Evolutionary conservation across 441 rosid species (phyloP), one percentile per base, ranked within the genome.

Genomic region (Cnidoscolus chayamansa): DNA sequence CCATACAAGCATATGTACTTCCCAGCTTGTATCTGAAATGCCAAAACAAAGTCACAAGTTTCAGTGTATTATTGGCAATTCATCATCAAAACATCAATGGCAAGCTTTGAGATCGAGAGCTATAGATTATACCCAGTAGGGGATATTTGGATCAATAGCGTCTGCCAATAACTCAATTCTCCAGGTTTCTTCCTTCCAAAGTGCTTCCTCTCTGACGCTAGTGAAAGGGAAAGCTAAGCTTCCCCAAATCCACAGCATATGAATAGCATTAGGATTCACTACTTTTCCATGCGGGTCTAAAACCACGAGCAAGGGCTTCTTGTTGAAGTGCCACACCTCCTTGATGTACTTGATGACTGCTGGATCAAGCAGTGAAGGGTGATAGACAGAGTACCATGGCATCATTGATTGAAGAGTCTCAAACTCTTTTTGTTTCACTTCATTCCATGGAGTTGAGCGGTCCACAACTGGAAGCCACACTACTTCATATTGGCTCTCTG

Each of bases 191-290:
- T 76, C 85, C 76, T 66, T 90, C 97, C 97, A 94, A 0, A 92
- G 88, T 56, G 77, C 83, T 65, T 82, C 90, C 72, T 90, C 97
- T 66, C 80, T 82, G 13, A 57, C 43, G 70, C 77, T 81, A n/a
- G 88, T 90, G 86, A 92, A 94, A 73, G 98, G 97, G 78, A 83
- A 90, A 73, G 99, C 94, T 55, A 64, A 48, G 74, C 80, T 83
- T 25, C 90, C 89, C 96, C 97, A 90, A 76, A 92, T 87, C 89
- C 91, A 86, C 84, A 90, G 87, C 97, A 94, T 90, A 80, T 89
- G 90, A 74, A 94, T 84, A 13, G 99, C 96, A 72, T 92, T 90
- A 19, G 84, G 92, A 81, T 85, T 83, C 70, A 80, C 87, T 43
- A 88, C 93, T 54, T 80, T 85, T 56, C 97, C 97, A 37, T 90